These are phyloP conservation scores for Mucor circinelloides DNA, from an alignment of 371 early-diverging fungal genomes.

Conservation along the genomic window DNA sequence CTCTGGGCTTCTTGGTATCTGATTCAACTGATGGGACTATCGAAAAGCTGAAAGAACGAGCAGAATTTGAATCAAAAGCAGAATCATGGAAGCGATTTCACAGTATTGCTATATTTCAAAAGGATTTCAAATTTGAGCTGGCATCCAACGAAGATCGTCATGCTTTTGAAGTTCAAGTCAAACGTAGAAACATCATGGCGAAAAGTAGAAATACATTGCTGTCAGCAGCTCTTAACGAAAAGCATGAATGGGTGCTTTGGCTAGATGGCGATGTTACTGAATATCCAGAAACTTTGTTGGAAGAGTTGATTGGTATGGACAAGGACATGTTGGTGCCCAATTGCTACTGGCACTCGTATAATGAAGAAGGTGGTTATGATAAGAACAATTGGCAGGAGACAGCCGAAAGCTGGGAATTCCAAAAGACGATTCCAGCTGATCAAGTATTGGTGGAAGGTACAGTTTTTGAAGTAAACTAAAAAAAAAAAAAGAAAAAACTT, in stretches of 20 bases:
- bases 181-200: conserved; percentile 64
- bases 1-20: conserved; percentile 68
- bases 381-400: conserved; percentile 78
- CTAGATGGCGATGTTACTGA: conserved; percentile 70
- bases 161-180: conserved; percentile 55
- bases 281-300: conserved; percentile 56
- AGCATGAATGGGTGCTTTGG: conserved; percentile 74
- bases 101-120: conserved; percentile 59
- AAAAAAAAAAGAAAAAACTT: not conserved
- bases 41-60: conserved; percentile 36
- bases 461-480: not conserved
- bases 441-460: conserved; percentile 46
- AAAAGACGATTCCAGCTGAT: conserved; percentile 49
- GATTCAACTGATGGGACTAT: conserved; percentile 51
- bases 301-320: conserved; percentile 55
- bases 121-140: conserved; percentile 55
- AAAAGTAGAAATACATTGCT: conserved; percentile 65
- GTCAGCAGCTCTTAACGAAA: conserved; percentile 55
- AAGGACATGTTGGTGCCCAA: conserved; percentile 64
- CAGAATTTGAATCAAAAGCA: conserved; percentile 19
- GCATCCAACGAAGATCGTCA: conserved; percentile 61
- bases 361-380: conserved; percentile 60
- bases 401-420: conserved; percentile 51
- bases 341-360: conserved; percentile 48
- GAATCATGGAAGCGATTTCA: conserved; percentile 43